Evolutionary conservation across 352 stramenopile genomes (phyloP).

Genomic region (Phytophthora colocasiae): DNA sequence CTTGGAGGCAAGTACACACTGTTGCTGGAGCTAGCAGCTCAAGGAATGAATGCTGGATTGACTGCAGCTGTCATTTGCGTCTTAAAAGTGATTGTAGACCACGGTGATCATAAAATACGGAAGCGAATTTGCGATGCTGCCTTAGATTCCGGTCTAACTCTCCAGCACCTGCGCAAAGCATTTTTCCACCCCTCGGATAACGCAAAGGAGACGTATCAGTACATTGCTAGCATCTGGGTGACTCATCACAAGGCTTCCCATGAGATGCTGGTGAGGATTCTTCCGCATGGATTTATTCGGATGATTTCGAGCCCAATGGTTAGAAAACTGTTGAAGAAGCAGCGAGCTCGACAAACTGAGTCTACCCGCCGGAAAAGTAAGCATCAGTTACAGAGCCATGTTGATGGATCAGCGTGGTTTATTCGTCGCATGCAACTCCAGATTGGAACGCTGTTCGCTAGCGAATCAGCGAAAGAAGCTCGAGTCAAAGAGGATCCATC

Average conservation of each 20-base stretch:
- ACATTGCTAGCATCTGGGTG: conserved; percentile 79
- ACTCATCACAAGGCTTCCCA: conserved; percentile 79
- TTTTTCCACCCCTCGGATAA: conserved; percentile 71
- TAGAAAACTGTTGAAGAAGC: conserved; percentile 69
- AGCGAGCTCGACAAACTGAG: conserved; percentile 50
- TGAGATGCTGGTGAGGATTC: conserved; percentile 65
- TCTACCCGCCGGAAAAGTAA: conserved; percentile 36
- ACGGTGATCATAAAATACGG: conserved; percentile 63
- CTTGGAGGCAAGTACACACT: conserved; percentile 56
- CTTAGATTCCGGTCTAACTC: conserved; percentile 64
- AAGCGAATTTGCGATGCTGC: conserved; percentile 78
- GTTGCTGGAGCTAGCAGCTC: conserved; percentile 59
- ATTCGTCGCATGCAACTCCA: conserved; percentile 76
- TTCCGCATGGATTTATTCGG: conserved; percentile 79
- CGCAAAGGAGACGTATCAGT: conserved; percentile 76
- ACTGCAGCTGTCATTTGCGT: conserved; percentile 63
- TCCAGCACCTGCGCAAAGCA: conserved; percentile 66
- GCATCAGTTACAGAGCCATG: conserved; percentile 25
- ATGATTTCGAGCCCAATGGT: conserved; percentile 72
- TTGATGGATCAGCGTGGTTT: conserved; percentile 62
- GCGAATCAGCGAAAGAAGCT: conserved; percentile 27
- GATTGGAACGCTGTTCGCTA: conserved; percentile 53
- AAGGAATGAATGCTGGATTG: conserved; percentile 62
- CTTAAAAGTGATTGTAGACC: conserved; percentile 77
- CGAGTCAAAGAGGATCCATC: conserved; percentile 58